phyloP scores from a whole-genome alignment of 768 basidiomycete genomes.

The Tylopilus subfusipes region DNA sequence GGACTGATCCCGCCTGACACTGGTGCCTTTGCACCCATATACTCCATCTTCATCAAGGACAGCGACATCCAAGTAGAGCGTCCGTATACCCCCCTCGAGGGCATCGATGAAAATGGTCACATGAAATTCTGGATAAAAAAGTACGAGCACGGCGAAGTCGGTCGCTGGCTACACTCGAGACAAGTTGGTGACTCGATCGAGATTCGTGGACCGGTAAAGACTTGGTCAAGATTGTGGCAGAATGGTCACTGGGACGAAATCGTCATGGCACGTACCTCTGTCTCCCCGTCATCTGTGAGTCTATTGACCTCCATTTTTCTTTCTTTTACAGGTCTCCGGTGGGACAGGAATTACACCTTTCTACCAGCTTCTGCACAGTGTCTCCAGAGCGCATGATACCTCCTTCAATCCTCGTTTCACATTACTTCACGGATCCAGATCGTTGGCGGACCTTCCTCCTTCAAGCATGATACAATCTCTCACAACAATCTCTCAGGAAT shows the following conservation, averaged over 20 bases:
- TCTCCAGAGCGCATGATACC: slow-evolving; percentile 37
- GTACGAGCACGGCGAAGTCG: slow-evolving; percentile 76
- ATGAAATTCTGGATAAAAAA: slow-evolving; percentile 82
- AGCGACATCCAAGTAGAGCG: slow-evolving; percentile 86
- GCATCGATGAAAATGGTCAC: slow-evolving; percentile 60
- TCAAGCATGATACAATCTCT: slow-evolving; percentile 54
- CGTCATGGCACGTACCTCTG: slow-evolving; percentile 53
- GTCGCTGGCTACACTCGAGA: slow-evolving; percentile 77
- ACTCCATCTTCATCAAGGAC: slow-evolving; percentile 80
- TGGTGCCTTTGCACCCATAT: slow-evolving; percentile 45
- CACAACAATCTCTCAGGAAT: slow-evolving; percentile 39
- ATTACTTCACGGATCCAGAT: slow-evolving; percentile 67
- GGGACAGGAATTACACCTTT: slow-evolving; percentile 89
- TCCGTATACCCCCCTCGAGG: slow-evolving; percentile 78
- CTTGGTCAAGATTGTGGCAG: slow-evolving; percentile 48
- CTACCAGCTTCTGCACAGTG: slow-evolving; percentile 64
- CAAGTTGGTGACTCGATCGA: slow-evolving; percentile 64
- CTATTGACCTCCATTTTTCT: neutral
- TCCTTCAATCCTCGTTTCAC: slow-evolving; percentile 54
- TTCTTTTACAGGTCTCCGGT: slow-evolving; percentile 61
- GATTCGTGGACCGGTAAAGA: slow-evolving; percentile 70
- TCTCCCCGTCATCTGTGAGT: neutral
- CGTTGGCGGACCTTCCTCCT: slow-evolving; percentile 67
- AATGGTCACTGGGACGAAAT: slow-evolving; percentile 73
- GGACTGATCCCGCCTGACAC: slow-evolving; percentile 29